Conservation (phyloP, 208 protist genomes). For the Novymonas esmeraldas region DNA sequence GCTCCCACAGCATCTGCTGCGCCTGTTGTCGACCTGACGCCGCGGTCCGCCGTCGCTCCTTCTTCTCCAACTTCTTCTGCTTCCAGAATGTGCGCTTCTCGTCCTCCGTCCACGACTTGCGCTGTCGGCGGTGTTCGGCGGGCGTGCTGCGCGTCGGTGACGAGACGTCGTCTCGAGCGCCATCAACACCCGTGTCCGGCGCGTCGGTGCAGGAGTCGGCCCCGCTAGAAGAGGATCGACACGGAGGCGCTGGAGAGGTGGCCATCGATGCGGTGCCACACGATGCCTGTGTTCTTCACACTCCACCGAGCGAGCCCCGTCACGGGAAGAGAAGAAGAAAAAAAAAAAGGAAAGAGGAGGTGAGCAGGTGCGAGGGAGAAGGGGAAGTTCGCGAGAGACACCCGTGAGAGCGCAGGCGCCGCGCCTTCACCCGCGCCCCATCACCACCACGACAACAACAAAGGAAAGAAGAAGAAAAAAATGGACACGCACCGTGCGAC, state of each 20-base stretch:
- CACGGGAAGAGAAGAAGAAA: too few species aligned
- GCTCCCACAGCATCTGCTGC: slow-evolving; percentile 58
- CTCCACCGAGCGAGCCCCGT: too few species aligned
- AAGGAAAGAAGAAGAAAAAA: too few species aligned
- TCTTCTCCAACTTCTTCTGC: slow-evolving; percentile 56
- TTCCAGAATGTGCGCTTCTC: slow-evolving; percentile 65
- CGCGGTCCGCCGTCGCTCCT: slow-evolving; percentile 32
- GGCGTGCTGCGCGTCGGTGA: background rate
- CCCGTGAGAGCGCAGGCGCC: too few species aligned
- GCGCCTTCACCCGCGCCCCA: too few species aligned
- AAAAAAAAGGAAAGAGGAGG: too few species aligned
- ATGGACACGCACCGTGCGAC: too few species aligned
- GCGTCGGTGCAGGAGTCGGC: background rate
- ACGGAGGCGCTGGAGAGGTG: background rate
- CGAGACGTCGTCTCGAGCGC: background rate
- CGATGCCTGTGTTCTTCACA: too few species aligned
- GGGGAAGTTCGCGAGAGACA: too few species aligned
- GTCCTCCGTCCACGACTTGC: slow-evolving; percentile 59
- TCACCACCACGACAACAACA: too few species aligned
- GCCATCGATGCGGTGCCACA: background rate
- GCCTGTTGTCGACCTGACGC: slow-evolving; percentile 35
- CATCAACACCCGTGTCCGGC: background rate
- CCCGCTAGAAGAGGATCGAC: background rate
- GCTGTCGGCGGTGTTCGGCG: slow-evolving; percentile 29
- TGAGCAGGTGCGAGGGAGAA: too few species aligned